phyloP scores from a whole-genome alignment of 2,329 filamentous ascomycete genomes.

The Fonsecaea erecta region DNA sequence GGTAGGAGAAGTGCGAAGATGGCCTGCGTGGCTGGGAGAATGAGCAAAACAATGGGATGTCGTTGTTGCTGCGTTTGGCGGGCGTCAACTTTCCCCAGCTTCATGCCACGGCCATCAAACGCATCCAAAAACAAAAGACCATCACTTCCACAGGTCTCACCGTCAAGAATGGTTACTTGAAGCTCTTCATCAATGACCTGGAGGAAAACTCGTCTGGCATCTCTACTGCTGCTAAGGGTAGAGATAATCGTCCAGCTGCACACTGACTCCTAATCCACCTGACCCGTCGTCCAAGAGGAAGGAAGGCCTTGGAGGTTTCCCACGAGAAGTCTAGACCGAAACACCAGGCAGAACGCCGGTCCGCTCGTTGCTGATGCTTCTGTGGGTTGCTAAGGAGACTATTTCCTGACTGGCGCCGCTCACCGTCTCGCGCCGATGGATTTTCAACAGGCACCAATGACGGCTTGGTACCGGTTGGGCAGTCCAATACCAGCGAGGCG shows the following conservation, averaged over 20 bases:
- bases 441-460: not conserved
- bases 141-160: not conserved
- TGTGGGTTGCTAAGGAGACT: not conserved
- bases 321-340: not conserved
- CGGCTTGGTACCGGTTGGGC: not conserved
- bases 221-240: not conserved
- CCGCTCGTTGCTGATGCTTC: slow-evolving; percentile 6
- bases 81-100: not conserved
- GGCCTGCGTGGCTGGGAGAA: not conserved
- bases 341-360: slow-evolving; percentile 8
- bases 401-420: not conserved
- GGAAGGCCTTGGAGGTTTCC: not conserved
- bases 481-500: not conserved
- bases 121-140: not conserved
- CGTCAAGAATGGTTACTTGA: not conserved
- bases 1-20: not conserved
- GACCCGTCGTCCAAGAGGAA: not conserved
- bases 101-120: not conserved
- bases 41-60: not conserved
- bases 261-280: not conserved
- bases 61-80: not conserved
- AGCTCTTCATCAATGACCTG: not conserved
- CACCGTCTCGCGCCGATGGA: not conserved
- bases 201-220: not conserved
- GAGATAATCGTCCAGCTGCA: not conserved